phyloP scores from a whole-genome alignment of 768 basidiomycete genomes.

The Rhodotorula toruloides region DNA sequence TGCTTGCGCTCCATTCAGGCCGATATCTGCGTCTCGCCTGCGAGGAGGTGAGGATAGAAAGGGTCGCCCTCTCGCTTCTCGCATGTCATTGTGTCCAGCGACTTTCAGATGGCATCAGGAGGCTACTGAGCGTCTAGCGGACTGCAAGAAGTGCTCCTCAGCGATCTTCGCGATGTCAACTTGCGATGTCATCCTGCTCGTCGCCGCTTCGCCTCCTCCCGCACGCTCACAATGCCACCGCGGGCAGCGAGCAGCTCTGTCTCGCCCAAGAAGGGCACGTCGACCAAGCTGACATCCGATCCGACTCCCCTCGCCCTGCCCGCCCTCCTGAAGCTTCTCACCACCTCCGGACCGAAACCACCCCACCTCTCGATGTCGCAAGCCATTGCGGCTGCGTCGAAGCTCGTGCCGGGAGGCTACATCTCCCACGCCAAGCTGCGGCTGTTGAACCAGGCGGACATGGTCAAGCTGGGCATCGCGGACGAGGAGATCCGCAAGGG shows the following conservation, averaged over 20 bases:
- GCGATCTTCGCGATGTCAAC: not conserved
- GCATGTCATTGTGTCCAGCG: too few species aligned
- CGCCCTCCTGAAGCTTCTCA: conserved; percentile 63
- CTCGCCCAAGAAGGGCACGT: not conserved
- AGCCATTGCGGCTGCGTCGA: conserved; percentile 65
- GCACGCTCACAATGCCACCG: not conserved
- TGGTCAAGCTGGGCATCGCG: conserved; percentile 56
- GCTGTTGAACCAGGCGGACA: conserved; percentile 58
- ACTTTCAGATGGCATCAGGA: too few species aligned
- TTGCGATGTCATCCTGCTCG: not conserved
- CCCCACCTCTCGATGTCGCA: conserved; percentile 50
- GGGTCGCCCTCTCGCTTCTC: too few species aligned
- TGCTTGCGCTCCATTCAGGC: too few species aligned
- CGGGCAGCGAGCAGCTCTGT: too few species aligned
- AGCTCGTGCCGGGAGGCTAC: conserved; percentile 46
- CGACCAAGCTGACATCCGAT: conserved; percentile 16
- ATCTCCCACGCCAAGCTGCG: conserved; percentile 60
- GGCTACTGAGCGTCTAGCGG: too few species aligned
- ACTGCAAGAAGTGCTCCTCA: too few species aligned
- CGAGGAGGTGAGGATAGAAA: too few species aligned
- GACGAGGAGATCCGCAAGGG: conserved; percentile 35
- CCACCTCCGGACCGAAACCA: conserved; percentile 46
- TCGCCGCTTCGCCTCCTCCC: not conserved
- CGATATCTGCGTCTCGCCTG: too few species aligned
- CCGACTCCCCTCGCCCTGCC: conserved; percentile 58